Conservation (phyloP, 2,329 filamentous ascomycete species). For the Alternaria viburni region DNA sequence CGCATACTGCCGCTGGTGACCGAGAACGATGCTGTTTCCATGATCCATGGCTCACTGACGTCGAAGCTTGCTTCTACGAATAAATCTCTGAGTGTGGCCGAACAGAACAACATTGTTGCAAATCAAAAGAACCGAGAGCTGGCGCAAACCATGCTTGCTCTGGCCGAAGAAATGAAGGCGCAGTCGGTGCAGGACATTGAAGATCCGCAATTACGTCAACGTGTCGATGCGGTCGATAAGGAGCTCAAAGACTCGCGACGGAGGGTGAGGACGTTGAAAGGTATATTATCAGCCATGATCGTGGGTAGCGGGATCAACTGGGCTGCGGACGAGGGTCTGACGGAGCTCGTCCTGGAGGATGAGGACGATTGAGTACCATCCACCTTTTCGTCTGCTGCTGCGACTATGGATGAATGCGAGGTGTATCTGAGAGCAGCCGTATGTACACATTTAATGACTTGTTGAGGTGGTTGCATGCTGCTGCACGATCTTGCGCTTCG, state of each 20-base stretch:
- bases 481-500: not conserved
- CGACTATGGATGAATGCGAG: not conserved
- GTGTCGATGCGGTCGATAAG: constrained; percentile 65
- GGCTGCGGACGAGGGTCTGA: constrained; percentile 71
- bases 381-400: not conserved
- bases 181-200: constrained; percentile 62
- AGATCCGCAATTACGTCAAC: constrained; percentile 59
- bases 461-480: not conserved
- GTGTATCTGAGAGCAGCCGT: not conserved
- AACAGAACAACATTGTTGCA: constrained; percentile 64
- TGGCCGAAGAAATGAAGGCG: constrained; percentile 64
- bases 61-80: constrained; percentile 59
- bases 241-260: constrained; percentile 68
- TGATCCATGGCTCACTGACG: constrained; percentile 66
- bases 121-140: constrained; percentile 68
- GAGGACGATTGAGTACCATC: constrained; percentile 44
- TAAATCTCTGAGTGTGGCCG: constrained; percentile 61
- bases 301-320: constrained; percentile 85
- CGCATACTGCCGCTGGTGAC: constrained; percentile 71
- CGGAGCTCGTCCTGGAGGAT: constrained; percentile 75
- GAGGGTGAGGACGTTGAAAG: constrained; percentile 77
- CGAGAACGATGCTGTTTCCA: constrained; percentile 70
- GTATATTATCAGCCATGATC: constrained; percentile 76
- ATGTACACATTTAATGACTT: not conserved
- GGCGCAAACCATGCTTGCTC: constrained; percentile 66